Evolutionary conservation across 805 yeast genomes (phyloP), one percentile per base, ranked within the genome.

Genomic region (Myxozyma neglecta): DNA sequence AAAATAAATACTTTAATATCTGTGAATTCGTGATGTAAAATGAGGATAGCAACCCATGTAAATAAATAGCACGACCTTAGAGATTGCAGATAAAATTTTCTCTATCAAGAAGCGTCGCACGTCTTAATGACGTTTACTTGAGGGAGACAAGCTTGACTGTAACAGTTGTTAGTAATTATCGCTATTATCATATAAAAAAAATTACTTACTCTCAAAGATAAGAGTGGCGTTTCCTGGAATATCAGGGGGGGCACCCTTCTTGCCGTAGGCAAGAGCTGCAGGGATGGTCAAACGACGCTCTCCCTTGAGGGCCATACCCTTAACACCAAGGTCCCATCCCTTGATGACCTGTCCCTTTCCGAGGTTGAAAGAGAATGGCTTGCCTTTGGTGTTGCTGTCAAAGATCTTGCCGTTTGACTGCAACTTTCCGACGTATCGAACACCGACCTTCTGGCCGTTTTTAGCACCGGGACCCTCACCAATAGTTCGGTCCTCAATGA

Each of bases 271-370:
- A 86, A 89, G 89, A 72, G 92, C 85, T 57, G 99, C 87, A 71
- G 99, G 99, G 70, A 94, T 90, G 64, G 90, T 84, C 69, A 94
- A 90, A 81, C 98, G 87, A 84, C 99, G 92, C 83, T 94, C 99
- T 74, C 98, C 98, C 73, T 97, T 97, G 74, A 90, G 96, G 60
- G 96, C 86, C 97, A 94, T 92, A 75, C 98, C 98, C 62, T 93
- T 91, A 71, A 94, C 94, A 83, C 99, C 99, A 73, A 93, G 83
- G 75, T 94, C 99, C 90, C 97, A 94, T 13, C 68, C 99, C 78
- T 90, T 90, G 82, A 94, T 94, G 70, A 96, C 97, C 80, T 94
- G 99, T 74, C 98, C 99, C 76, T 88, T 89, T 72, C 99, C 99
- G 71, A 94, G 83, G 66, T 84, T 85, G 79, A 94, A 94, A 68